These are phyloP conservation scores for Bipolaris oryzae DNA, from an alignment of 2,329 filamentous ascomycete genomes.

Conservation along the genomic window DNA sequence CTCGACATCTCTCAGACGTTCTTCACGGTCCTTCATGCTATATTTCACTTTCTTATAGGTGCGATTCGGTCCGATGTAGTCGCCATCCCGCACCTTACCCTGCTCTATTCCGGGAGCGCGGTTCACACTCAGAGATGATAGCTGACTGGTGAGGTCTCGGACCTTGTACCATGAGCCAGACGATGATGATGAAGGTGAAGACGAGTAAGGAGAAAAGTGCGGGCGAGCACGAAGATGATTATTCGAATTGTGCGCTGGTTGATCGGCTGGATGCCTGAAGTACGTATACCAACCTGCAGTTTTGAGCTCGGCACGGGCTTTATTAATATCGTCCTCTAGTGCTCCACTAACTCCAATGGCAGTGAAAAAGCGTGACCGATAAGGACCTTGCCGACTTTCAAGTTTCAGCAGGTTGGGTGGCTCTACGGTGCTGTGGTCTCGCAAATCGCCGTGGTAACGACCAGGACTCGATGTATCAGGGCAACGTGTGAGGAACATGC, in stretches of 20 bases:
- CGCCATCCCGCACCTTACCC: background rate
- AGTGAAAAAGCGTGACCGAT: slow-evolving; percentile 22
- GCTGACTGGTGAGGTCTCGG: background rate
- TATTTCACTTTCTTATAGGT: background rate
- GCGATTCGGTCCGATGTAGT: background rate
- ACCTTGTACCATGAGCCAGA: background rate
- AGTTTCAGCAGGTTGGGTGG: slow-evolving; percentile 33
- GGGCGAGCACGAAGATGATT: background rate
- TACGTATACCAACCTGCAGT: slow-evolving; percentile 13
- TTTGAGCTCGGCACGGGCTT: slow-evolving; percentile 22
- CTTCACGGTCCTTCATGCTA: slow-evolving; percentile 1
- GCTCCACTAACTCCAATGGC: slow-evolving; percentile 22
- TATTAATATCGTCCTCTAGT: slow-evolving; percentile 33
- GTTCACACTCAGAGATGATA: background rate
- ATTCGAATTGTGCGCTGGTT: background rate
- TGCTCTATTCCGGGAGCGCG: background rate
- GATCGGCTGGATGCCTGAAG: background rate
- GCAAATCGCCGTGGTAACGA: background rate
- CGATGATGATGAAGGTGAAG: background rate
- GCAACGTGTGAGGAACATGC: slow-evolving; percentile 25
- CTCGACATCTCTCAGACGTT: background rate
- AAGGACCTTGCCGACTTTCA: slow-evolving; percentile 22
- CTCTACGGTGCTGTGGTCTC: slow-evolving; percentile 9
- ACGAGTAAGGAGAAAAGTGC: background rate
- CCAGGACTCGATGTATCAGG: slow-evolving; percentile 2